Base-by-base conservation (phyloP, 139 green algal genomes). In the Chlorella sp. region DNA sequence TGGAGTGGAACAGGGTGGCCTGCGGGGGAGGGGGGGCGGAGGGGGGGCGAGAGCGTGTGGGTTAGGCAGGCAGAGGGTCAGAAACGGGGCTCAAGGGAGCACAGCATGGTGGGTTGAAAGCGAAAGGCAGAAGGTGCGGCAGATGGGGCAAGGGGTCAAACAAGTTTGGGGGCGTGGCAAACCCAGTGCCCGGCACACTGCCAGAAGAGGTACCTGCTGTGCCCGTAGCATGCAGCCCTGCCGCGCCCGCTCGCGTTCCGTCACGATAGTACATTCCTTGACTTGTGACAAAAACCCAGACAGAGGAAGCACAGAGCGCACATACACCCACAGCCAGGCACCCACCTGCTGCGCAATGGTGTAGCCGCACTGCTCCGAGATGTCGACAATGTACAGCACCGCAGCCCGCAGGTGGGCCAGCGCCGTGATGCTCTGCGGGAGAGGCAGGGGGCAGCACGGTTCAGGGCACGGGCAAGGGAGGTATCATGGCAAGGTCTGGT, bases 311-410 rank as follows among this genome's bases (percentile, higher is more conserved):
- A n/a, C n/a, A n/a, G n/a, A n/a, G n/a, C n/a, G n/a, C n/a, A n/a
- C n/a, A n/a, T n/a, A n/a, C n/a, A n/a, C n/a, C n/a, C n/a, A n/a
- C n/a, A n/a, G n/a, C n/a, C n/a, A n/a, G 26, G 0, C n/a, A 16
- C 57, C 61, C 37, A 87, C 83, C 83, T 87, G 83, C 83, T 87
- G 83, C 40, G 91, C 91, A 57, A 99, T 96, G 32, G 96, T 97
- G 95, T 98, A 99, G 34, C 98, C 98, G 92, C 98, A 99, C 93
- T 97, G 88, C 94, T 99, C 98, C 19, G 90, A 96, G 76, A 99
- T 94, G 94, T 99, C 98, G 82, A 99, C 93, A 64, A 99, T 93
- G 94, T 99, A 99, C 48, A 99, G 93, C 86, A 98, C 96, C 2
- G 97, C 96, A n/a, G 97, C 97, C 19, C 98, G 93, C 94, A 99